Base-by-base conservation (phyloP, 2,329 filamentous ascomycete species). In the Curvularia hawaiiensis region DNA sequence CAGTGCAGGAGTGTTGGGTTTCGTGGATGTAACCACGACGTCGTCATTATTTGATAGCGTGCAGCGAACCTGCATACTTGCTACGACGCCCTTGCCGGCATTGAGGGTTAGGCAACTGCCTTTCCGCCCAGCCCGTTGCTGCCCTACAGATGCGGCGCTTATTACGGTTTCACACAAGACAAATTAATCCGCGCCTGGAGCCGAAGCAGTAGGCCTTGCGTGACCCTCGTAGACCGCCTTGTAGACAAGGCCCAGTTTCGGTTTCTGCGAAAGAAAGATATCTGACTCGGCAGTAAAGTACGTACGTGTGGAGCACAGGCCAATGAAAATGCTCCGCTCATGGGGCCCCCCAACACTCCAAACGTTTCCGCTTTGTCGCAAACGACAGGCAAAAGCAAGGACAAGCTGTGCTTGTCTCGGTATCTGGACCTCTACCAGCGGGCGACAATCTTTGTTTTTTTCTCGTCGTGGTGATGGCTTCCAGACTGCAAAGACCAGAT, bases 381-480 rank as follows among this genome's bases (percentile, higher is more conserved):
- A 50, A 39, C 45, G 40, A 54, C 49, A 47, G 16, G 26, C 50
- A 62, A 59, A 64, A 64, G 59, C 50, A 63, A 64, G n/a, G 33
- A 20, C 47, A 28, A 28, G 35, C 33, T 35, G 47, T 39, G 20
- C 26, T 46, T 16, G 52, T 59, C 48, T 52, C 49, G 52, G 43
- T 50, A 20, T 44, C 57, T 28, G 30, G 28, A 24, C 61, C 56
- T 58, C 56, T 50, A 47, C 44, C 63, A 52, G 51, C 31, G 40
- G 20, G 45, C 68, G 18, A 47, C 68, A 65, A 67, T 63, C 64
- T 64, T 59, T 38, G 28, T 28, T 57, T 28, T 57, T 47, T 33
- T 20, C n/a, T 52, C 56, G 55, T 67, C 65, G 50, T 55, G 56
- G 54, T 68, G 64, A 67, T 65, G 59, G 20, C 40, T 51, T 48